A percentile compares a stretch with the other conserved stretches of the same genome.
phyloP scores from a whole-genome alignment of 139 green algal genomes.

The Chara braunii region DNA sequence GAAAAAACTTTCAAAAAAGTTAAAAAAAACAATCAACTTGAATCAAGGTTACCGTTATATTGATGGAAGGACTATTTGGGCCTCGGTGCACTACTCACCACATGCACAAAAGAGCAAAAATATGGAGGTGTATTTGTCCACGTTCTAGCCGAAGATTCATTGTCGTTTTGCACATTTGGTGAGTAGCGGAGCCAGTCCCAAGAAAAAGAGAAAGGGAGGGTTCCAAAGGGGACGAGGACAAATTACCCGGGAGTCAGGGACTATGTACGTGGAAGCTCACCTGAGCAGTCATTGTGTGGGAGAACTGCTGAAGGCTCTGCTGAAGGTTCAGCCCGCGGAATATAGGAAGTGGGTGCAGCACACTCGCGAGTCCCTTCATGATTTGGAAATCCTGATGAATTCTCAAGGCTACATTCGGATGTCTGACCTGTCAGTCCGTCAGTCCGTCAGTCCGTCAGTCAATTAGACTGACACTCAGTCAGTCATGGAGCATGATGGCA shows the following conservation, averaged over 20 bases:
- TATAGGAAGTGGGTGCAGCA: slow-evolving; percentile 17
- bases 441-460: no score
- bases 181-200: no score
- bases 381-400: slow-evolving; percentile 47
- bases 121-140: no score
- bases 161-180: no score
- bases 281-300: slow-evolving; percentile 52
- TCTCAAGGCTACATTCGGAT: slow-evolving; percentile 28
- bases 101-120: no score
- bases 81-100: no score
- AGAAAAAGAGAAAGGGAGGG: slow-evolving; percentile 13
- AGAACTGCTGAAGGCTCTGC: slow-evolving; percentile 44
- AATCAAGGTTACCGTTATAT: no score
- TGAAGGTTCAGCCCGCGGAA: slow-evolving; percentile 35
- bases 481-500: no score
- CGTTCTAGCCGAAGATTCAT: no score
- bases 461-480: no score
- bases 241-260: not conserved
- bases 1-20: not conserved
- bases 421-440: slow-evolving; percentile 41
- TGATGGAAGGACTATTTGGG: no score
- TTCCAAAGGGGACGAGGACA: not conserved
- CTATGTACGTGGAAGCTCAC: slow-evolving; percentile 76
- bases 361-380: slow-evolving; percentile 11
- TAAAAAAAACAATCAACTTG: not conserved